Evolutionary conservation across 2,329 filamentous ascomycete species (phyloP), one percentile per base, ranked within the genome.

Genomic region (Penicillium sp.): DNA sequence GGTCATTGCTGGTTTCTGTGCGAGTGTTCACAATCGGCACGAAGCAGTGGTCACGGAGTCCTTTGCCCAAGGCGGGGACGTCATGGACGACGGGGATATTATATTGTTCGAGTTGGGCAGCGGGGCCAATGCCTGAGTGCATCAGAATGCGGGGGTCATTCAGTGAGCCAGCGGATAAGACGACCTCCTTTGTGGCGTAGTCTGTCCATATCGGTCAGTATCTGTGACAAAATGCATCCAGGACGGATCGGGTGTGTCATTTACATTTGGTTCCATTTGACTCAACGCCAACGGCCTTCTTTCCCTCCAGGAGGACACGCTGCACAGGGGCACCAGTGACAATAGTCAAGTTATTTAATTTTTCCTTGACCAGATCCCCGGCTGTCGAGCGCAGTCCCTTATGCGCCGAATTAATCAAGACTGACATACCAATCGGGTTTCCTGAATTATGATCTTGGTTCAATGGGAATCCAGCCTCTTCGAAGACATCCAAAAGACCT

Each of bases 401-500:
- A 26, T 73, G 63, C n/a, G 78, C 73, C 10, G 81, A 82, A 43
- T 77, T 79, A 57, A 81, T 78, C 14, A 76, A 62, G 40, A 79
- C 67, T 1, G 76, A 76, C 69, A 85, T 77, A 3, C 84, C 84
- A 29, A 85, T 72, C 0, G 81, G 82, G 61, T 85, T 76, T 0
- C 84, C 84, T 7, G 78, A 80, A 57, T 86, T 85, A 36, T 82
- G 75, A 58, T 85, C 83, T 0, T 74, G 72, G 56, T 85, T 85
- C 16, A 78, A 58, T 0, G 75, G 69, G 34, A 79, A 72, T 0
- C 82, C 82, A 23, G 75, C 73, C 35, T 80, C 65, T 53, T 80
- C 74, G 38, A 81, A 80, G 7, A 76, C 67, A 55, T 82, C 55
- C 56, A 61, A 44, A 6, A 59, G 29, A 7, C 51, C 53, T 3